A percentile compares a stretch with the other conserved stretches of the same genome.
phyloP scores from a whole-genome alignment of 768 basidiomycete genomes.

The Lyophyllum decastes region DNA sequence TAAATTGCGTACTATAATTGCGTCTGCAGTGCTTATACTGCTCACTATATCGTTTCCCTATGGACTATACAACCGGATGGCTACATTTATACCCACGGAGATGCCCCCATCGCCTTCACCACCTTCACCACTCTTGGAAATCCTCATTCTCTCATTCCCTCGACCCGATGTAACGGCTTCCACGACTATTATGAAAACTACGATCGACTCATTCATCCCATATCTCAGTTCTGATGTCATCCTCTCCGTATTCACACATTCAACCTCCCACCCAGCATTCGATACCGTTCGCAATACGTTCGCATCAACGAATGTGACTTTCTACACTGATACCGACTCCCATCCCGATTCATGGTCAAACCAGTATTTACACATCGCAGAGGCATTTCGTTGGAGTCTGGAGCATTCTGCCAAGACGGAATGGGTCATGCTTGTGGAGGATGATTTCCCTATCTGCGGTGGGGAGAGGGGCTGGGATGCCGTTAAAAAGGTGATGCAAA shows the following conservation, averaged over 20 bases:
- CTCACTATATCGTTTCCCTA: slow-evolving; percentile 13
- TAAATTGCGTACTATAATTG: slow-evolving; percentile 16
- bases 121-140: slow-evolving; percentile 33
- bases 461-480: slow-evolving; percentile 33
- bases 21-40: slow-evolving; percentile 20
- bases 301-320: slow-evolving; percentile 21
- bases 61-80: slow-evolving; percentile 7
- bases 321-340: slow-evolving; percentile 28
- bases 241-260: slow-evolving; percentile 42
- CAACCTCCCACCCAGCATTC: slow-evolving; percentile 32
- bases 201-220: slow-evolving; percentile 38
- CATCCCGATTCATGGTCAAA: slow-evolving; percentile 29
- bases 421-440: slow-evolving; percentile 45
- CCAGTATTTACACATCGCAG: slow-evolving; percentile 42
- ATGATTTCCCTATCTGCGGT: slow-evolving; percentile 44
- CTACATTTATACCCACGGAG: slow-evolving; percentile 4
- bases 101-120: slow-evolving; percentile 22
- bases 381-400: slow-evolving; percentile 38
- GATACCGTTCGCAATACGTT: slow-evolving; percentile 24
- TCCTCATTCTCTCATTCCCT: slow-evolving; percentile 41
- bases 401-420: slow-evolving; percentile 26
- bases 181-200: slow-evolving; percentile 31
- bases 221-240: slow-evolving; percentile 27
- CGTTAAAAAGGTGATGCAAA: slow-evolving; percentile 30
- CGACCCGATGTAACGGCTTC: slow-evolving; percentile 32